Conservation (phyloP, 169 alveolate genomes). For the Sarcocystis neurona region DNA sequence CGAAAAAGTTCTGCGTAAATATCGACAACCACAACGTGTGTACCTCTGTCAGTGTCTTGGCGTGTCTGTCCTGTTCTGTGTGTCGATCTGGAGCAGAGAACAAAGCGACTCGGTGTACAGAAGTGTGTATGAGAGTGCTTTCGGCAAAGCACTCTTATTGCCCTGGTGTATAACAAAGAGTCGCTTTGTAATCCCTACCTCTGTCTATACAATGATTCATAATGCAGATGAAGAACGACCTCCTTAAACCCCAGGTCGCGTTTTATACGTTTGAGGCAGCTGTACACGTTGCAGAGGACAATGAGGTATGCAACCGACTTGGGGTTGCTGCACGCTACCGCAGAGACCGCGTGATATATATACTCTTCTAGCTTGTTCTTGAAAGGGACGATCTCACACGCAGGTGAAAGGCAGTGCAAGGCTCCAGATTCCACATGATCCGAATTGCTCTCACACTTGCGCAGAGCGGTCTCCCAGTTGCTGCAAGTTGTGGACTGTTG, state of each 20-base stretch:
- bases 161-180: not conserved
- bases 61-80: not conserved
- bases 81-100: not conserved
- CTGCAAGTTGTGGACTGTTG: conserved; percentile 64
- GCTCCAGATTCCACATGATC: not conserved
- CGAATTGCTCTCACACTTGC: not conserved
- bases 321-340: too few relatives aligned
- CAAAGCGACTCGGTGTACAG: not conserved
- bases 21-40: not conserved
- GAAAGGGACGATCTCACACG: not conserved
- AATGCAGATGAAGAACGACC: too few relatives aligned
- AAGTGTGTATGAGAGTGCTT: not conserved
- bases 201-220: too few relatives aligned
- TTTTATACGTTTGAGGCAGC: too few relatives aligned
- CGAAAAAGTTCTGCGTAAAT: not conserved
- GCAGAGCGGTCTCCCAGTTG: conserved; percentile 59
- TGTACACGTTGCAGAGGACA: too few relatives aligned
- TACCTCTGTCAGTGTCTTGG: not conserved
- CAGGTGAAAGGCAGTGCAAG: not conserved
- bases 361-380: too few relatives aligned
- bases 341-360: too few relatives aligned
- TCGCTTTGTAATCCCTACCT: too few relatives aligned
- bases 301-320: too few relatives aligned
- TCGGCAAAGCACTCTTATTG: not conserved
- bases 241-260: too few relatives aligned